Evolutionary conservation across 805 yeast genomes (phyloP).

Genomic region (Maudiozyma saulgeensis): DNA sequence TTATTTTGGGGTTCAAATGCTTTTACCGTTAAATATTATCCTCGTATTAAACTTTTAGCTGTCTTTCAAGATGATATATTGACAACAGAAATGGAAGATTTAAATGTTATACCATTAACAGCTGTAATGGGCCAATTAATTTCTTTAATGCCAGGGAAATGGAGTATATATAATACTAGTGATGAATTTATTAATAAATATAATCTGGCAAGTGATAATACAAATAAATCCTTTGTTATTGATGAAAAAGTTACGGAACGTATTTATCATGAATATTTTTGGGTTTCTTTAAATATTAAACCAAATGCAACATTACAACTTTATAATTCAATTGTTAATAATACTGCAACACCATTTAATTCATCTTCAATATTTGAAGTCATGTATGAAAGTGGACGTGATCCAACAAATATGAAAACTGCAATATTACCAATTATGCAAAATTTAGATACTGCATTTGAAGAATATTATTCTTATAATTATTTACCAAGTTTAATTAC

Average conservation of each 20-base stretch:
- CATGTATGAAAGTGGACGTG: constrained; percentile 56
- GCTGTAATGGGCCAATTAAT: constrained; percentile 9
- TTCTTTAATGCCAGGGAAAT: constrained; percentile 15
- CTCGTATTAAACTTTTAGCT: constrained; percentile 25
- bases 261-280: constrained; percentile 47
- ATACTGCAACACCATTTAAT: constrained; percentile 11
- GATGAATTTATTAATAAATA: constrained; percentile 5
- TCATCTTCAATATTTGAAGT: constrained; percentile 28
- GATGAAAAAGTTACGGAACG: constrained; percentile 33
- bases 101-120: constrained; percentile 6
- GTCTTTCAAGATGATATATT: constrained; percentile 26
- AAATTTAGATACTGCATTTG: constrained; percentile 24
- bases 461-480: constrained; percentile 2
- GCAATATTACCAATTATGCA: constrained; percentile 37
- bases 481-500: constrained; percentile 16
- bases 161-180: constrained; percentile 21
- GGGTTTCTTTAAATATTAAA: constrained; percentile 53
- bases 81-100: not conserved
- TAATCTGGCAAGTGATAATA: not conserved
- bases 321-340: constrained; percentile 15
- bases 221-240: constrained; percentile 9
- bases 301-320: constrained; percentile 36
- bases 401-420: constrained; percentile 37
- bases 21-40: constrained; percentile 15
- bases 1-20: constrained; percentile 33